Percentiles rank a stretch among this genome's conserved stretches.
phyloP scores from a whole-genome alignment of 106 monocot species.

The Narthecium ossifragum region DNA sequence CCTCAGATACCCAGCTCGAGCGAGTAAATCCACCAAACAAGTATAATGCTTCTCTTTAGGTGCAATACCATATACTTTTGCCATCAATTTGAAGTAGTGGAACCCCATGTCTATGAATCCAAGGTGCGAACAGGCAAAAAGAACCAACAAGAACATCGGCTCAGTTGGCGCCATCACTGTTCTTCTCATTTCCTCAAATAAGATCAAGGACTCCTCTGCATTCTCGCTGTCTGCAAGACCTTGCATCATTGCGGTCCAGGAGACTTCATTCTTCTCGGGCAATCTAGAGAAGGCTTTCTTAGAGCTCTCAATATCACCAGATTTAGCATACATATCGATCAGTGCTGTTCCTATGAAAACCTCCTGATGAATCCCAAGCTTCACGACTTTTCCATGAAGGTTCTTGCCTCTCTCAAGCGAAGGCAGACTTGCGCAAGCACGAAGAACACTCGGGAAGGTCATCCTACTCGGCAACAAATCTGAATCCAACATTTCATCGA shows the following conservation, averaged over 20 bases:
- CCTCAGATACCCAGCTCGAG: slow-evolving; percentile 27
- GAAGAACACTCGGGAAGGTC: slow-evolving; percentile 33
- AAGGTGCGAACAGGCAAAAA: slow-evolving; percentile 30
- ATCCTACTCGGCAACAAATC: slow-evolving; percentile 24
- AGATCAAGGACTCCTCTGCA: slow-evolving; percentile 13
- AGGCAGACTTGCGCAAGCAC: slow-evolving; percentile 33
- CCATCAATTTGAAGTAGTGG: slow-evolving; percentile 23
- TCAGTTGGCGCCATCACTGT: slow-evolving; percentile 17
- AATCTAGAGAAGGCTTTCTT: slow-evolving; percentile 19
- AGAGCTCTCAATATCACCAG: slow-evolving; percentile 11
- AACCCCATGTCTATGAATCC: slow-evolving; percentile 26
- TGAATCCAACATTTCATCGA: slow-evolving; percentile 22
- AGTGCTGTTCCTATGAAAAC: slow-evolving; percentile 26
- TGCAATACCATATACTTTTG: slow-evolving; percentile 12
- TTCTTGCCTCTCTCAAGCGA: slow-evolving; percentile 26
- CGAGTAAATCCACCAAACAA: slow-evolving; percentile 44
- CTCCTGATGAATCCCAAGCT: slow-evolving; percentile 15
- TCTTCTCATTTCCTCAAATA: slow-evolving; percentile 29
- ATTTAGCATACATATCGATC: slow-evolving; percentile 40
- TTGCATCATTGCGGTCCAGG: slow-evolving; percentile 38
- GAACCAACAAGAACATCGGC: slow-evolving; percentile 23
- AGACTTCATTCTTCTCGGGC: slow-evolving; percentile 23
- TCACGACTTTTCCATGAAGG: slow-evolving; percentile 19
- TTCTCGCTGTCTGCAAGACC: slow-evolving; percentile 25
- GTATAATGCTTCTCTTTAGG: slow-evolving; percentile 30